phyloP scores from a whole-genome alignment of 768 basidiomycete species.

The Termitomyces sp. region DNA sequence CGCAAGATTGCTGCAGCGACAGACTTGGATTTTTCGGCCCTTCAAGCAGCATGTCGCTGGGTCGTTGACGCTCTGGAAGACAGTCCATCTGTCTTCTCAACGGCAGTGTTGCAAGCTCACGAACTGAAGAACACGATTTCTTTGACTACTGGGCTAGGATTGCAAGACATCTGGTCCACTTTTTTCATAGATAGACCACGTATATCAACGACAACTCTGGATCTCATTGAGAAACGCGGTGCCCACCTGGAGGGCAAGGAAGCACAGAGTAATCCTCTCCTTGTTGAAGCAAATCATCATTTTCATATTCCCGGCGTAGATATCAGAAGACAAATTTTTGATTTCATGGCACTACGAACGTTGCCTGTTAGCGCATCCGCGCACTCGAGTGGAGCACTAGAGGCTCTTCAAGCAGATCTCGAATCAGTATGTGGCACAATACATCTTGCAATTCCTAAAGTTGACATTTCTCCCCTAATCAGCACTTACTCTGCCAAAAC shows the following conservation, averaged over 20 bases:
- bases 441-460: not conserved
- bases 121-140: slow-evolving; percentile 45
- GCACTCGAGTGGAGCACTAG: slow-evolving; percentile 11
- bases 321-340: slow-evolving; percentile 35
- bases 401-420: slow-evolving; percentile 16
- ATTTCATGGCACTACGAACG: slow-evolving; percentile 32
- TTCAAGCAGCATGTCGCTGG: slow-evolving; percentile 54
- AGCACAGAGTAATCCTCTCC: slow-evolving; percentile 7
- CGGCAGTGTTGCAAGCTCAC: slow-evolving; percentile 26
- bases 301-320: slow-evolving; percentile 16
- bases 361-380: slow-evolving; percentile 19
- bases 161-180: slow-evolving; percentile 66
- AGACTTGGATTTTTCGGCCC: slow-evolving; percentile 60
- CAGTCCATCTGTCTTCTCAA: slow-evolving; percentile 26
- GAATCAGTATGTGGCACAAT: slow-evolving; percentile 14
- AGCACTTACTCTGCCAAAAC: slow-evolving; percentile 6
- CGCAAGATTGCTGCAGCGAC: slow-evolving; percentile 30
- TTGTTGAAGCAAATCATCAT: not conserved
- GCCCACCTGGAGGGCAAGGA: slow-evolving; percentile 15
- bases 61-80: slow-evolving; percentile 37
- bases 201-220: slow-evolving; percentile 8
- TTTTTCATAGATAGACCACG: slow-evolving; percentile 27
- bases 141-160: slow-evolving; percentile 65
- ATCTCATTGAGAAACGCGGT: slow-evolving; percentile 19
- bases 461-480: not conserved